These are phyloP conservation scores for Austroboletus novae-zelandiae DNA, from an alignment of 1,284 basidiomycete species.

Conservation along the genomic window DNA sequence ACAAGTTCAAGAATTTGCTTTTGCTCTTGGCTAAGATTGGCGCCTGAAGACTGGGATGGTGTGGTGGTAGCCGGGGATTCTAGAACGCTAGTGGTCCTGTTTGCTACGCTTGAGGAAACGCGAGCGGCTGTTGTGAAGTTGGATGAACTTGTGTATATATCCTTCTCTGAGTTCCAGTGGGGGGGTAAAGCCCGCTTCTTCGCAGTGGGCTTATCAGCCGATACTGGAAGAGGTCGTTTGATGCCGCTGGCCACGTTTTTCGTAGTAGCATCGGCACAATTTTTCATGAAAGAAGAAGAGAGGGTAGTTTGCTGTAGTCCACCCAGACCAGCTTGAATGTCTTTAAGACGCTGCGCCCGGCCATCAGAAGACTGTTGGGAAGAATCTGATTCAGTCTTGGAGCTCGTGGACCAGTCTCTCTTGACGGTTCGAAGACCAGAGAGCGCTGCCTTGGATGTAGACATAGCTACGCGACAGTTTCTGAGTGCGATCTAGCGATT, in stretches of 20 bases:
- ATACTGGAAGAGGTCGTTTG: conserved; percentile 46
- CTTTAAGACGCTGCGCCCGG: conserved; percentile 46
- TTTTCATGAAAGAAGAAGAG: conserved; percentile 22
- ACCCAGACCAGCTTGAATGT: conserved; percentile 45
- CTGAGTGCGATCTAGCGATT: neutral
- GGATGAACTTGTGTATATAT: conserved; percentile 29
- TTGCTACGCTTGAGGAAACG: conserved; percentile 5
- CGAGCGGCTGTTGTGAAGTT: conserved; percentile 17
- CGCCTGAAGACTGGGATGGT: conserved; percentile 39
- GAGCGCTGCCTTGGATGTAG: conserved; percentile 33
- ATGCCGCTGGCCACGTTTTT: conserved; percentile 34
- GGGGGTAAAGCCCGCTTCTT: conserved; percentile 60
- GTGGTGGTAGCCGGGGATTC: conserved; percentile 6
- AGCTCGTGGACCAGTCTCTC: conserved; percentile 45
- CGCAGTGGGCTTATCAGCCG: conserved; percentile 32
- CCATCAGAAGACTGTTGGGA: conserved; percentile 33
- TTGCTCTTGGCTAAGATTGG: conserved; percentile 82
- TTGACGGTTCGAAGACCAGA: conserved; percentile 47
- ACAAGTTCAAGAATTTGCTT: conserved; percentile 78
- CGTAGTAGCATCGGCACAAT: conserved; percentile 21
- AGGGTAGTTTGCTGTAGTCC: conserved; percentile 11
- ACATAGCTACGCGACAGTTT: conserved; percentile 27
- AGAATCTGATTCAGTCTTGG: conserved; percentile 32
- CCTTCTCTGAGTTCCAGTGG: conserved; percentile 38
- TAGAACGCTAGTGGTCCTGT: conserved; percentile 4